A percentile compares a stretch with the other conserved stretches of the same genome.
Evolutionary conservation across 208 protist genomes (phyloP).

Genomic region (Willaertia magna): DNA sequence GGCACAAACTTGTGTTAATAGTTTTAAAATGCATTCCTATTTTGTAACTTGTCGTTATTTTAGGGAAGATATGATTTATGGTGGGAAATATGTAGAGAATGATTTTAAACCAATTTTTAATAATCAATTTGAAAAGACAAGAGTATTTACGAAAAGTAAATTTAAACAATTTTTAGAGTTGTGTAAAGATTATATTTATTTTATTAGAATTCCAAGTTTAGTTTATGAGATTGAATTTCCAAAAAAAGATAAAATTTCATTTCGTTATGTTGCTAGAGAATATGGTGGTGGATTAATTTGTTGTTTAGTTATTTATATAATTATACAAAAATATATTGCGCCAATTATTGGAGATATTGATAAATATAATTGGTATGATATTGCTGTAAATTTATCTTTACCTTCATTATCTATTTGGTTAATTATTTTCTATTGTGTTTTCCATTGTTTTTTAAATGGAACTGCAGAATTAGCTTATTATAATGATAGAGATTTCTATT

Average conservation of each 20-base stretch:
- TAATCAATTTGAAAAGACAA: neutral
- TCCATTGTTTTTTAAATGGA: conserved; percentile 10
- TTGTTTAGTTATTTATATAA: neutral
- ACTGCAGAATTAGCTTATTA: neutral
- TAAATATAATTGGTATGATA: neutral
- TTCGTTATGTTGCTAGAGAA: neutral
- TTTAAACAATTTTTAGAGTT: no score
- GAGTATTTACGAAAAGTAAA: no score
- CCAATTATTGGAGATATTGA: neutral
- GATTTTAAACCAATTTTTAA: neutral
- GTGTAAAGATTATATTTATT: neutral
- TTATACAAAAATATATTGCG: neutral
- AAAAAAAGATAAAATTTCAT: neutral
- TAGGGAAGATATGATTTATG: neutral
- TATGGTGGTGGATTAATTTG: neutral
- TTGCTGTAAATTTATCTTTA: neutral
- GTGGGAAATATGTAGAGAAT: neutral
- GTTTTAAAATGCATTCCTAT: neutral
- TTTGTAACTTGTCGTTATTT: neutral
- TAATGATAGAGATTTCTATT: conserved; percentile 12
- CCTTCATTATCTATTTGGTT: neutral
- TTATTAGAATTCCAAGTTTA: neutral
- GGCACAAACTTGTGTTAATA: neutral
- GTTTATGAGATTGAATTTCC: conserved; percentile 9
- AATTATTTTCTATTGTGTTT: neutral